Evolutionary conservation across 768 basidiomycete species (phyloP).

Genomic region (Termitomyces heimii): DNA sequence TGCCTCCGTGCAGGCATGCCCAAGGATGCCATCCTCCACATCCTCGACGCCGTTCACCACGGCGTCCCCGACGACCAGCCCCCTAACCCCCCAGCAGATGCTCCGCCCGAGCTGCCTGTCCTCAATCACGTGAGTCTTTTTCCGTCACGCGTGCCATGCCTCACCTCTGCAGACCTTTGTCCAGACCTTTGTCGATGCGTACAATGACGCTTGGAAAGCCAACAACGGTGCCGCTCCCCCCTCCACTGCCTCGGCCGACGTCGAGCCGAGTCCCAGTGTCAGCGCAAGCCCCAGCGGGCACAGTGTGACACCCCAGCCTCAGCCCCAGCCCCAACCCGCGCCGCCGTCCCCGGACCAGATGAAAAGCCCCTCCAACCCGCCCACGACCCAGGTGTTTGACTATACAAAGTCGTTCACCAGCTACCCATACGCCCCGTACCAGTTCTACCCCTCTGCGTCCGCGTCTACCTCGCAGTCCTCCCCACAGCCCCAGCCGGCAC

Average conservation of each 20-base stretch:
- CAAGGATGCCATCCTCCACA: conserved; percentile 54
- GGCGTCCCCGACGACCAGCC: conserved; percentile 41
- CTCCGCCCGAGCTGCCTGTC: too few species aligned
- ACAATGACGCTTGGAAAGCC: conserved; percentile 58
- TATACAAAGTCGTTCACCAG: conserved; percentile 8
- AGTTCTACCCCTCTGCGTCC: conserved; percentile 8
- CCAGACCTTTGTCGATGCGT: conserved; percentile 45
- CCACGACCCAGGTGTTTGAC: conserved; percentile 19
- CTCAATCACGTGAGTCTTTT: conserved; percentile 1
- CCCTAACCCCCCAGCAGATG: too few species aligned
- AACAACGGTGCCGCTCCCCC: conserved; percentile 31
- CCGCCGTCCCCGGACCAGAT: conserved; percentile 5
- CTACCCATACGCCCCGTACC: conserved; percentile 11
- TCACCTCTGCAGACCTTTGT: conserved; percentile 14
- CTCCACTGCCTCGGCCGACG: conserved; percentile 6
- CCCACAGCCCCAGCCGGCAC: not conserved
- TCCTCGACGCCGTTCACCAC: conserved; percentile 54
- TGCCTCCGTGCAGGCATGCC: conserved; percentile 51
- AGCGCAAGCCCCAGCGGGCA: not conserved
- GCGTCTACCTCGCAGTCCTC: not conserved
- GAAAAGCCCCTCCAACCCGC: conserved; percentile 16
- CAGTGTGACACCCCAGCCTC: not conserved
- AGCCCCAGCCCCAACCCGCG: too few species aligned
- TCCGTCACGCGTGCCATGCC: not conserved
- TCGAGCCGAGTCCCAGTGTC: conserved; percentile 14